Conservation (phyloP, 2,329 filamentous ascomycete species). For the Leptoxyphium fumago region DNA sequence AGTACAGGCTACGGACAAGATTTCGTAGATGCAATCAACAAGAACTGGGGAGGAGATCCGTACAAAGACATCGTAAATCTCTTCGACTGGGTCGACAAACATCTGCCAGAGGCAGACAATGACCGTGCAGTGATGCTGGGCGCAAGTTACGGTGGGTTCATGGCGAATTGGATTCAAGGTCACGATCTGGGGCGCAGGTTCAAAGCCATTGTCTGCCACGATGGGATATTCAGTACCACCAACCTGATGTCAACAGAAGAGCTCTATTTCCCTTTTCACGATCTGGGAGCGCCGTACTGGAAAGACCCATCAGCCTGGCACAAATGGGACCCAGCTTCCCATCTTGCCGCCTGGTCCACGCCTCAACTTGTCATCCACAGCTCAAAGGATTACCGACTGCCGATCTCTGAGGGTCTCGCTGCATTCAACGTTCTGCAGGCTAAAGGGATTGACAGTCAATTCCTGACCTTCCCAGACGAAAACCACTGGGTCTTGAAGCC, state of each 20-base stretch:
- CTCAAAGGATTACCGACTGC: constrained; percentile 76
- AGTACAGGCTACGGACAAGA: constrained; percentile 70
- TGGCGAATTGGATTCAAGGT: constrained; percentile 83
- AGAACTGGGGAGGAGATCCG: constrained; percentile 72
- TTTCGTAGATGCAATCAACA: constrained; percentile 60
- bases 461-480: constrained; percentile 70
- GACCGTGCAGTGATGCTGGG: constrained; percentile 56
- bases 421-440: constrained; percentile 78
- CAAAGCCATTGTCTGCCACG: constrained; percentile 77
- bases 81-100: constrained; percentile 56
- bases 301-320: constrained; percentile 33
- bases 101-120: constrained; percentile 55
- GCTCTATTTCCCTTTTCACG: constrained; percentile 40
- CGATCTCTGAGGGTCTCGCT: constrained; percentile 68
- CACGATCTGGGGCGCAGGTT: constrained; percentile 69
- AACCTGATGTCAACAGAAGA: constrained; percentile 30
- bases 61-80: constrained; percentile 70
- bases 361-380: constrained; percentile 84
- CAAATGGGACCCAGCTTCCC: constrained; percentile 42
- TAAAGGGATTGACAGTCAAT: constrained; percentile 57
- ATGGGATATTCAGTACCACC: constrained; percentile 58
- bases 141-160: constrained; percentile 61
- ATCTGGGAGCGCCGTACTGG: constrained; percentile 37
- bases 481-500: constrained; percentile 77
- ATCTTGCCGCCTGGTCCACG: constrained; percentile 59